Conservation (phyloP, 352 stramenopile species). For the Phytophthora ramorum region DNA sequence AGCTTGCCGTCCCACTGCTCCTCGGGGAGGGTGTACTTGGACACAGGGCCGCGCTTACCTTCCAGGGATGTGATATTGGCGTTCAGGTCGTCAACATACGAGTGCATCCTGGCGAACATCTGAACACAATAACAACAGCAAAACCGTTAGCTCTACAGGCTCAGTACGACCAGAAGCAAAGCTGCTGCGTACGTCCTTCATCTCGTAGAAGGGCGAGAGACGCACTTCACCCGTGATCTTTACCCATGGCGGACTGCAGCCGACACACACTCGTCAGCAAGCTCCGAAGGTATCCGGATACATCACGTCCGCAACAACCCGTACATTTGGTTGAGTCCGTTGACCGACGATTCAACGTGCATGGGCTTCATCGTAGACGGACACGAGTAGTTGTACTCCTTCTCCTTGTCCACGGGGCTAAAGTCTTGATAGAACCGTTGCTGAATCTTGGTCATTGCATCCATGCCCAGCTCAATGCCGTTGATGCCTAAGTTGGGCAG, state of each 20-base stretch:
- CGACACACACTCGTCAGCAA: not conserved
- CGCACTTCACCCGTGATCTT: slow-evolving; percentile 92
- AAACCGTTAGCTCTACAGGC: not conserved
- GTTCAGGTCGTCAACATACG: slow-evolving; percentile 90
- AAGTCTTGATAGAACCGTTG: slow-evolving; percentile 92
- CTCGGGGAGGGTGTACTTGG: slow-evolving; percentile 88
- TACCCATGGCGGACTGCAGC: slow-evolving; percentile 79
- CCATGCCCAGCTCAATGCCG: slow-evolving; percentile 85
- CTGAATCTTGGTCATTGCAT: slow-evolving; percentile 86
- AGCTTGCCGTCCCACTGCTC: slow-evolving; percentile 85
- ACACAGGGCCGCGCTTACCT: slow-evolving; percentile 80
- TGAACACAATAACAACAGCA: slow-evolving; percentile 22
- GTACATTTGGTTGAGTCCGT: slow-evolving; percentile 79
- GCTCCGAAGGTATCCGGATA: not conserved
- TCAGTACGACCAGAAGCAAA: not conserved
- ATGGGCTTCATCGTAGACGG: slow-evolving; percentile 85
- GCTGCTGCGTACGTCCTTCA: slow-evolving; percentile 69
- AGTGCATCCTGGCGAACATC: slow-evolving; percentile 62
- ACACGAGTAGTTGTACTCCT: slow-evolving; percentile 90
- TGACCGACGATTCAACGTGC: slow-evolving; percentile 71
- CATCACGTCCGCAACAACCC: not conserved
- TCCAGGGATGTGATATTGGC: slow-evolving; percentile 76
- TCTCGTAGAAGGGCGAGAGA: slow-evolving; percentile 92
- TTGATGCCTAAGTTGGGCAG: slow-evolving; percentile 91
- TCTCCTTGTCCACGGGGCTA: slow-evolving; percentile 74